Base-by-base conservation (phyloP, 345 rosid species). In the Acer negundo region DNA sequence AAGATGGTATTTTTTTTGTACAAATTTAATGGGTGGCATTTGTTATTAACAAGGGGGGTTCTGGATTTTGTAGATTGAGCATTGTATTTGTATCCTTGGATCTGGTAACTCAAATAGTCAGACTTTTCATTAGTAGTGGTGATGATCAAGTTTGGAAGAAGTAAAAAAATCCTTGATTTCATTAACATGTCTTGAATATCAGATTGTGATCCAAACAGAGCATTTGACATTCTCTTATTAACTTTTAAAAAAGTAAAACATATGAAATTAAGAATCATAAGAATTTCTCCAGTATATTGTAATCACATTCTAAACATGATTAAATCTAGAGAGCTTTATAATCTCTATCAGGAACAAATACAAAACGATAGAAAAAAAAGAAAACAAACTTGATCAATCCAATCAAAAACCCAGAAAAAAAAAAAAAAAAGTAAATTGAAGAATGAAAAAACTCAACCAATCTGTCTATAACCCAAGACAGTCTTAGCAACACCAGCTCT, bases 391-490 rank as follows among this genome's bases (percentile, higher is more conserved):
- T 56, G 59, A 80, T 2, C 63, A 17, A 61, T 55, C 40, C 2
- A 7, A 65, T 13, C 38, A 35, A 3, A 35, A 35, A 35, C 38
- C 38, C 38, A 35, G 38, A 35, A 35, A 4, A 4, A 35, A 35
- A 4, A 31, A 28, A 28, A 2, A 20, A 31, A 64, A 67, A 49
- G n/a, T 26, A 58, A 67, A 49, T 19, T 26, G 42, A 58, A 70
- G 74, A 20, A 56, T 10, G 19, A 2, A 42, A 56, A 28, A 66
- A 70, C 68, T 28, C 67, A 64, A 72, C 51, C 26, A 53, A 78
- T 68, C 58, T 84, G 91, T 76, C 89, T 82, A 65, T 82, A 82
- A 51, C 93, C 88, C 69, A 87, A 31, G 78, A 89, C 79, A 26
- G 85, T 82, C 72, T 82, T 88, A 51, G 73, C 88, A 63, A 61